Base-by-base conservation (phyloP, 345 rosid genomes). In the Stellera chamaejasme region DNA sequence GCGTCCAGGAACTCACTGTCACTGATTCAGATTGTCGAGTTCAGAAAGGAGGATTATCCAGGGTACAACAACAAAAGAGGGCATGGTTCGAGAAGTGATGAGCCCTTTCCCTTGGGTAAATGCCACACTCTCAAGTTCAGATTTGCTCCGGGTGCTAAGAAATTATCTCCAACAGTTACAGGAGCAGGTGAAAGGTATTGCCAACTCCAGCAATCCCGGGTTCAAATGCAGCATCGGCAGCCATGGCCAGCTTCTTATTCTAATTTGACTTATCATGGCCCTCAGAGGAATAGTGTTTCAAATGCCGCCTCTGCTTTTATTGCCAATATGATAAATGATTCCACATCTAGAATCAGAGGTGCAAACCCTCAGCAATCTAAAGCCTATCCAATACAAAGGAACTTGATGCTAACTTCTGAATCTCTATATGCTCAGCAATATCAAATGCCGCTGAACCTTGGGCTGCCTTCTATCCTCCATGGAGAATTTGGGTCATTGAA, bases 21-120 rank as follows among this genome's bases (percentile, higher is more conserved):
- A 19, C 58, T 72, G 68, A 23, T 27, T 6, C 59, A 43, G 2
- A 1, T 55, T 51, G 77, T 60, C 11, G 54, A 66, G 6, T 81
- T 81, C 45, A 64, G 63, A 48, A 74, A 47, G 28, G 58, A 68
- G 47, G 66, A 75, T 48, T 81, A 76, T 55, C 85, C 75, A 13
- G 79, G 77, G 56, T 79, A 83, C 54, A 67, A 62, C 46, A 69
- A 81, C 39, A 79, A 79, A 69, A 79, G 77, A 56, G 88, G 85
- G 39, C 70, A 65, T 67, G 78, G 79, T 14, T 10, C 5, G 1
- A 71, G 71, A 58, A 74, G 88, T 48, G 82, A 87, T 69, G 4
- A 55, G 47, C 69, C 72, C 46, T 83, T 86, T 60, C 66, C 11
- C 48, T 67, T 83, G 59, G 84, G 85, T 19, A 45, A 67, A 10